Conservation (phyloP, 192 early-diverging fungal genomes). For the Thamnidium elegans region DNA sequence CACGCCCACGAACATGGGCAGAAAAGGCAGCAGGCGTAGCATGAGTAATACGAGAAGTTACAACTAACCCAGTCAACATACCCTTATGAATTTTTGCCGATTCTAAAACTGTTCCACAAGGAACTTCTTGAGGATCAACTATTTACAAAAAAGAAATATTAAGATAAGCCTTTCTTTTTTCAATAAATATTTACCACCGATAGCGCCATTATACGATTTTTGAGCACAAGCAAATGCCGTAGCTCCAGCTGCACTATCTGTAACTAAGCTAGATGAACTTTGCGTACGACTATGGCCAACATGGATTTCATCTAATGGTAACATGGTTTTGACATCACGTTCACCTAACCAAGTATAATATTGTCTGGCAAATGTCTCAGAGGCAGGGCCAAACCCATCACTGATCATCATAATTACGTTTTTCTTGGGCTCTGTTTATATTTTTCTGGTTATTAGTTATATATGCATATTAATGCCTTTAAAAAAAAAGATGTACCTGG, state of each 20-base stretch:
- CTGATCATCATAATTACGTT: conserved; percentile 62
- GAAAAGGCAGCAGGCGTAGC: conserved; percentile 60
- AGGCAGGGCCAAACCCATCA: conserved; percentile 60
- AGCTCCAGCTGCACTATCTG: conserved; percentile 62
- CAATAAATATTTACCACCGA: conserved; percentile 34
- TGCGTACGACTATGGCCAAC: conserved; percentile 51
- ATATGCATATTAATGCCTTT: neutral
- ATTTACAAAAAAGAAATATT: neutral
- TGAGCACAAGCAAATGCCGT: conserved; percentile 53
- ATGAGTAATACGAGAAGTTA: conserved; percentile 59
- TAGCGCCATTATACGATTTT: conserved; percentile 56
- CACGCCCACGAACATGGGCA: conserved; percentile 48
- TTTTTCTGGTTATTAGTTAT: neutral
- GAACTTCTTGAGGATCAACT: conserved; percentile 35
- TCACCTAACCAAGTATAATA: conserved; percentile 26
- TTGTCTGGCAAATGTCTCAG: conserved; percentile 54
- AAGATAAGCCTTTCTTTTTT: neutral
- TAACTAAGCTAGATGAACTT: conserved; percentile 47
- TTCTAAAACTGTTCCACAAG: conserved; percentile 60
- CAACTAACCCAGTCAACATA: conserved; percentile 53
- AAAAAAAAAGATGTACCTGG: neutral
- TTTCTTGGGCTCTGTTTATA: neutral
- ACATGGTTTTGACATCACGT: conserved; percentile 21
- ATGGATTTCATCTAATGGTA: conserved; percentile 46
- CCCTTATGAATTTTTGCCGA: conserved; percentile 47